Evolutionary conservation across 2,329 filamentous ascomycete genomes (phyloP).

Genomic region (Pseudogymnoascus pannorum): DNA sequence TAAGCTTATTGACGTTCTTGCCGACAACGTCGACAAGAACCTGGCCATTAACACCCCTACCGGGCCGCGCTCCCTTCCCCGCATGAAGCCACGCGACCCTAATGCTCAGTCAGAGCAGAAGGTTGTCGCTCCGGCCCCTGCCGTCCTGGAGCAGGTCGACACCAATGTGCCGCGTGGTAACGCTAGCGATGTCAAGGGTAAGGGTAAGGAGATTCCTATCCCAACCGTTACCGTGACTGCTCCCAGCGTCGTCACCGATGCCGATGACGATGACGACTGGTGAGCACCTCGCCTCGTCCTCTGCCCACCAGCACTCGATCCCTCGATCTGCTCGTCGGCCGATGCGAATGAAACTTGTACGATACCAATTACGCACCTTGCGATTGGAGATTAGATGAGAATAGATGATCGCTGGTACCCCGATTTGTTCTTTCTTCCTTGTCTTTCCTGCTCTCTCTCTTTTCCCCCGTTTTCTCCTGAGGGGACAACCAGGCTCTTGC

Average conservation of each 20-base stretch:
- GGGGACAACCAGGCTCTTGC: not conserved
- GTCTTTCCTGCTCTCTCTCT: not conserved
- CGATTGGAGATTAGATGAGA: not conserved
- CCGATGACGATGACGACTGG: not conserved
- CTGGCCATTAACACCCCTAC: not conserved
- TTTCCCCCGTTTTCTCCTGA: not conserved
- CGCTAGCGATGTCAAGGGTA: not conserved
- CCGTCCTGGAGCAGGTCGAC: not conserved
- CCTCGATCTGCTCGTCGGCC: not conserved
- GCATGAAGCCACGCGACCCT: not conserved
- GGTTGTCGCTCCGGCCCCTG: not conserved
- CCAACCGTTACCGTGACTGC: not conserved
- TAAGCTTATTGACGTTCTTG: not conserved
- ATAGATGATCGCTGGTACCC: not conserved
- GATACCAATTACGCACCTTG: not conserved
- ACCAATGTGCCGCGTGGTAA: not conserved
- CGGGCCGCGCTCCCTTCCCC: not conserved
- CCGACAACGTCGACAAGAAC: not conserved
- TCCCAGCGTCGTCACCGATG: not conserved
- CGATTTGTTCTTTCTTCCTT: not conserved
- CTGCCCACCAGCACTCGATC: not conserved
- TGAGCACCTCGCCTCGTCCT: not conserved
- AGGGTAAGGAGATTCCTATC: conserved; percentile 1
- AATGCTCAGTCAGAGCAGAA: not conserved
- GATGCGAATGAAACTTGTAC: not conserved